phyloP scores from a whole-genome alignment of 257 asterid species.

The Plantago elongata region DNA sequence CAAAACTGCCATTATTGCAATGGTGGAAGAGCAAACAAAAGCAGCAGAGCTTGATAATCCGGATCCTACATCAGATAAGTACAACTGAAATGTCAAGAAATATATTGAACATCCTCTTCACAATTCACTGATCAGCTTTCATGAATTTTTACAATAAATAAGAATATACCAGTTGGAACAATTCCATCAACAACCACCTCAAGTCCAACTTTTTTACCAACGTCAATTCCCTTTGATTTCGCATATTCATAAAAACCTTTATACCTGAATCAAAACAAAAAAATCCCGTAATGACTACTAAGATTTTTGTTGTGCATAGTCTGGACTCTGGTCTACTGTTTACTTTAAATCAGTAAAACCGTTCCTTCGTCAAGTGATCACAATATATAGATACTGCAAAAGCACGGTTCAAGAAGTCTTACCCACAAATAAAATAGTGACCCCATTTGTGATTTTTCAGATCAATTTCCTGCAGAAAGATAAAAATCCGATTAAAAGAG shows the following conservation, averaged over 20 bases:
- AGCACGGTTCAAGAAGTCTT: too few relatives aligned
- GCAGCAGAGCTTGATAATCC: slow-evolving; percentile 99
- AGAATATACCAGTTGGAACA: slow-evolving; percentile 73
- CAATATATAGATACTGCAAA: too few relatives aligned
- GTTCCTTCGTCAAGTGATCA: too few relatives aligned
- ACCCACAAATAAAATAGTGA: slow-evolving; percentile 15
- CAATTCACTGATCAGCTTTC: neutral
- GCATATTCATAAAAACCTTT: slow-evolving; percentile 90
- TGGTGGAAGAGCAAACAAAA: slow-evolving; percentile 92
- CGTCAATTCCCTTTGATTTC: slow-evolving; percentile 55
- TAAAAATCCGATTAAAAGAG: too few relatives aligned
- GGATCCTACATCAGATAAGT: slow-evolving; percentile 50
- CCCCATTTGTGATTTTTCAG: slow-evolving; percentile 14
- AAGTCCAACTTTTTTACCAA: slow-evolving; percentile 58
- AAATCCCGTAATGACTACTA: too few relatives aligned
- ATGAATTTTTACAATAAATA: too few relatives aligned
- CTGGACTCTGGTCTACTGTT: too few relatives aligned
- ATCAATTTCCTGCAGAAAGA: slow-evolving; percentile 9
- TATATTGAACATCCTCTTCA: too few relatives aligned
- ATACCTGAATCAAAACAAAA: slow-evolving; percentile 62
- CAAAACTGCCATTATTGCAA: slow-evolving; percentile 81
- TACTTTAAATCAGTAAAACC: too few relatives aligned
- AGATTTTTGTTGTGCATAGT: too few relatives aligned
- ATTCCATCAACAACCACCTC: slow-evolving; percentile 85
- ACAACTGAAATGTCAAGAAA: too few relatives aligned